Evolutionary conservation across 768 basidiomycete genomes (phyloP).

Genomic region (Leccinum ochraceum): DNA sequence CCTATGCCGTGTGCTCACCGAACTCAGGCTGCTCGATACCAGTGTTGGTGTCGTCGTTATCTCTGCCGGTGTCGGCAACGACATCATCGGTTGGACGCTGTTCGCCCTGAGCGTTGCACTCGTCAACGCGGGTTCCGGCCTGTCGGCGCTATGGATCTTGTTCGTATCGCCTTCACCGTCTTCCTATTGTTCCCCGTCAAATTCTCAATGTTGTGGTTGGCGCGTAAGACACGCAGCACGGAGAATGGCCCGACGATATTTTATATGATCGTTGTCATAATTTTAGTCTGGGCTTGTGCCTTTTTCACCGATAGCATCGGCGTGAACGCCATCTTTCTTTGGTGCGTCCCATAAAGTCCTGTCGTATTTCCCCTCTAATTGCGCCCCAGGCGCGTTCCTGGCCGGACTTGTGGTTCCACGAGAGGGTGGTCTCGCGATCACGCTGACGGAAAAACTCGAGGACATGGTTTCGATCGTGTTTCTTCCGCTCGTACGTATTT

Average conservation of each 20-base stretch:
- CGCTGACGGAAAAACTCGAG: slow-evolving; percentile 94
- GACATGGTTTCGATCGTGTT: slow-evolving; percentile 92
- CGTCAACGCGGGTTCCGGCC: slow-evolving; percentile 82
- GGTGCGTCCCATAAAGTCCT: slow-evolving; percentile 42
- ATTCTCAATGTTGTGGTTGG: slow-evolving; percentile 66
- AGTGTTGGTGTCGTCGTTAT: slow-evolving; percentile 92
- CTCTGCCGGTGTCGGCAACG: slow-evolving; percentile 89
- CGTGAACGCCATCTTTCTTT: slow-evolving; percentile 91
- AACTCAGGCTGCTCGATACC: slow-evolving; percentile 89
- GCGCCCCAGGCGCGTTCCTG: slow-evolving; percentile 68
- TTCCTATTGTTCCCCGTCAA: slow-evolving; percentile 72
- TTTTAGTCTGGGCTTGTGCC: slow-evolving; percentile 81
- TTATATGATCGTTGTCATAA: slow-evolving; percentile 85
- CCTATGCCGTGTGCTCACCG: slow-evolving; percentile 83
- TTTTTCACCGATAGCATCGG: slow-evolving; percentile 95
- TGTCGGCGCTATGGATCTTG: slow-evolving; percentile 85
- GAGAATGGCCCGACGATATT: slow-evolving; percentile 84
- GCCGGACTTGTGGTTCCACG: slow-evolving; percentile 82
- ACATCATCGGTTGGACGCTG: slow-evolving; percentile 85
- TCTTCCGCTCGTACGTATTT: slow-evolving; percentile 64
- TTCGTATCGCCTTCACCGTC: slow-evolving; percentile 76
- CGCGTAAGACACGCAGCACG: slow-evolving; percentile 72
- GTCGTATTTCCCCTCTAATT: neutral
- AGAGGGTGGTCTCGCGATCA: slow-evolving; percentile 82
- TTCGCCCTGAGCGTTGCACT: slow-evolving; percentile 91